Percentiles rank a stretch among this genome's conserved stretches.
These are phyloP conservation scores for Talaromyces albobiverticillius DNA, from an alignment of 2,329 filamentous ascomycete species.

Conservation along the genomic window DNA sequence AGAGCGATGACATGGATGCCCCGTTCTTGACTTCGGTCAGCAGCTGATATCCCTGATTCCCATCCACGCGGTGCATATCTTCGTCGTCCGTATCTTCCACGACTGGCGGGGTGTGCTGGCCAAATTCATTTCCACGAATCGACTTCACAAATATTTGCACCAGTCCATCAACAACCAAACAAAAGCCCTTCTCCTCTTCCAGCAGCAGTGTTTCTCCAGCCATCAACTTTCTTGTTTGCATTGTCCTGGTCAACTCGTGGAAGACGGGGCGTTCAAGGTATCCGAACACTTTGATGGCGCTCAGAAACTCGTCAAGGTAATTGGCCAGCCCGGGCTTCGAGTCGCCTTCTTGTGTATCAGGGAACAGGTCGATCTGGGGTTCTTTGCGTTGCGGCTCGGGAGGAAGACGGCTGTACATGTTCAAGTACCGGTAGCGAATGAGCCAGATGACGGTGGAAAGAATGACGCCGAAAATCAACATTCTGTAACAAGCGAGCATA, in stretches of 20 bases:
- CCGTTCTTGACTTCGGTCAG: slow-evolving; percentile 97
- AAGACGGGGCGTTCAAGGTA: slow-evolving; percentile 96
- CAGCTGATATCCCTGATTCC: slow-evolving; percentile 85
- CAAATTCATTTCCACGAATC: slow-evolving; percentile 47
- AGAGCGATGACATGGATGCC: slow-evolving; percentile 95
- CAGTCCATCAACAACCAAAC: slow-evolving; percentile 90
- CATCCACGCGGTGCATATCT: slow-evolving; percentile 54
- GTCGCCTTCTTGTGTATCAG: slow-evolving; percentile 85
- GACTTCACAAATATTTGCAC: slow-evolving; percentile 99
- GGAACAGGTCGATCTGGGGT: slow-evolving; percentile 90
- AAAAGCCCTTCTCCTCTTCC: slow-evolving; percentile 98
- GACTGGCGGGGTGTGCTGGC: slow-evolving; percentile 36
- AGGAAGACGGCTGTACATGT: slow-evolving; percentile 92
- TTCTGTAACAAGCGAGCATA: slow-evolving; percentile 47
- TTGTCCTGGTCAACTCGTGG: slow-evolving; percentile 93
- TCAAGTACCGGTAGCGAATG: slow-evolving; percentile 90
- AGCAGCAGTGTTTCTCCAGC: slow-evolving; percentile 92
- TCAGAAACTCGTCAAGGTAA: slow-evolving; percentile 95
- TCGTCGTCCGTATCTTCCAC: slow-evolving; percentile 62
- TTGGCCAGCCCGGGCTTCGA: slow-evolving; percentile 90
- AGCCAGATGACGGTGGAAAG: slow-evolving; percentile 91
- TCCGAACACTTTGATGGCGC: slow-evolving; percentile 98
- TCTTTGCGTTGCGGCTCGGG: slow-evolving; percentile 95
- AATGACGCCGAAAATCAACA: slow-evolving; percentile 72
- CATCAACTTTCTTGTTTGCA: slow-evolving; percentile 96